phyloP scores from a whole-genome alignment of 1,284 basidiomycete species.

The Boletus semigastroideus region DNA sequence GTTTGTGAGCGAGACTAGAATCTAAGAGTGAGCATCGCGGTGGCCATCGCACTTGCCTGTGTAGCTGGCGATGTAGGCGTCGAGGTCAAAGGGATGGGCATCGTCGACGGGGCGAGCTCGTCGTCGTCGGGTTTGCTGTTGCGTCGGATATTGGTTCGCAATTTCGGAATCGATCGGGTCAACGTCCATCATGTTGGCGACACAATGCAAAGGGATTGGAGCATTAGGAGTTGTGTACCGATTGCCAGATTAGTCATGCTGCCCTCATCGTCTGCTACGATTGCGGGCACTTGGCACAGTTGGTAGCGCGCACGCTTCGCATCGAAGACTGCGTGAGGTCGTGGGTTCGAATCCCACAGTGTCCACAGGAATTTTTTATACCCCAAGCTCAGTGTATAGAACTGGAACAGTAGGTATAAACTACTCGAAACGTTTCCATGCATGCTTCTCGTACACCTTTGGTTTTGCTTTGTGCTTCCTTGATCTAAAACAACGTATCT shows the following conservation, averaged over 20 bases:
- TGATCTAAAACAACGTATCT: conserved; percentile 27
- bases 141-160: conserved; percentile 8
- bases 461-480: conserved; percentile 57
- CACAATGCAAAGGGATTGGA: neutral
- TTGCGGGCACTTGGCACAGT: conserved; percentile 37
- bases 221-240: conserved; percentile 8
- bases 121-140: conserved; percentile 17
- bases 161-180: conserved; percentile 30
- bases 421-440: conserved; percentile 80
- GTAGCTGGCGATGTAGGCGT: conserved; percentile 43
- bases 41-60: conserved; percentile 19
- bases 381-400: no score
- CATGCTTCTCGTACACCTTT: conserved; percentile 86
- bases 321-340: conserved; percentile 36
- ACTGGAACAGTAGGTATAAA: neutral
- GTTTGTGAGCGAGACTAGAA: neutral
- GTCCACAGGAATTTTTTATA: conserved; percentile 35
- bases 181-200: conserved; percentile 29
- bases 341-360: conserved; percentile 41
- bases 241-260: neutral
- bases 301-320: conserved; percentile 43
- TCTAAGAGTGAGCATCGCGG: neutral
- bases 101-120: conserved; percentile 55
- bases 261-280: rapidly evolving
- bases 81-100: conserved; percentile 77